phyloP scores from a whole-genome alignment of 1,284 basidiomycete species.

The Naganishia sp. region DNA sequence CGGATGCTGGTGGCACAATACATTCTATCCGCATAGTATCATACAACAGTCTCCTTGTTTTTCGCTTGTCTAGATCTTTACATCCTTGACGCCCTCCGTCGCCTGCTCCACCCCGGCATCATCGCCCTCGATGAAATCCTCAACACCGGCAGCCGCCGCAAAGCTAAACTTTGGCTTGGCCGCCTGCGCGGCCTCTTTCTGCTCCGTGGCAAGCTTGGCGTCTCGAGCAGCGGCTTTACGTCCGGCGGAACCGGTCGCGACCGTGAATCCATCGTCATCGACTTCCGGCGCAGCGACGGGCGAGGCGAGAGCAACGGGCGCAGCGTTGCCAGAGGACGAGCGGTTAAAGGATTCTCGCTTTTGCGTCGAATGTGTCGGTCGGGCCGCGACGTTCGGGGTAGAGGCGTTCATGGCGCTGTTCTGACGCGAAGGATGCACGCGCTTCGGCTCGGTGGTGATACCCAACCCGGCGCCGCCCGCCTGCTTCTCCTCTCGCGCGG shows the following conservation, averaged over 20 bases:
- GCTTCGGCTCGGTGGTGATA: slow-evolving; percentile 35
- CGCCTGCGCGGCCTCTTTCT: slow-evolving; percentile 24
- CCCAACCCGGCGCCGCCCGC: slow-evolving; percentile 8
- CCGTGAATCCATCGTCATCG: slow-evolving; percentile 46
- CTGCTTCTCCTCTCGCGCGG: slow-evolving; percentile 31
- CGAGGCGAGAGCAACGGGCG: neutral
- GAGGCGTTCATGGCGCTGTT: slow-evolving; percentile 23
- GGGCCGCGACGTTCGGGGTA: neutral
- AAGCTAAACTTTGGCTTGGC: slow-evolving; percentile 48
- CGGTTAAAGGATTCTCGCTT: slow-evolving; percentile 21
- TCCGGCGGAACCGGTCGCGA: slow-evolving; percentile 35
- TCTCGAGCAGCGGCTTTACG: slow-evolving; percentile 24
- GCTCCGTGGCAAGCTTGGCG: slow-evolving; percentile 22
- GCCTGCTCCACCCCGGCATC: slow-evolving; percentile 38
- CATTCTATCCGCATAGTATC: neutral
- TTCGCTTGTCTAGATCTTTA: slow-evolving; percentile 34
- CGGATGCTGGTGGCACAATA: neutral
- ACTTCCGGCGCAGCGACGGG: slow-evolving; percentile 9
- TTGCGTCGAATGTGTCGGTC: slow-evolving; percentile 26
- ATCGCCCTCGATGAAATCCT: slow-evolving; percentile 38
- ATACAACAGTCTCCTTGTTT: slow-evolving; percentile 3
- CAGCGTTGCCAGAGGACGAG: neutral
- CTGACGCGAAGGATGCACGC: slow-evolving; percentile 39
- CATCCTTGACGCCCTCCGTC: slow-evolving; percentile 41
- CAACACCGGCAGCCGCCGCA: slow-evolving; percentile 44